These are phyloP conservation scores for Syzygium malaccense DNA, from an alignment of 441 rosid genomes.

Conservation along the genomic window DNA sequence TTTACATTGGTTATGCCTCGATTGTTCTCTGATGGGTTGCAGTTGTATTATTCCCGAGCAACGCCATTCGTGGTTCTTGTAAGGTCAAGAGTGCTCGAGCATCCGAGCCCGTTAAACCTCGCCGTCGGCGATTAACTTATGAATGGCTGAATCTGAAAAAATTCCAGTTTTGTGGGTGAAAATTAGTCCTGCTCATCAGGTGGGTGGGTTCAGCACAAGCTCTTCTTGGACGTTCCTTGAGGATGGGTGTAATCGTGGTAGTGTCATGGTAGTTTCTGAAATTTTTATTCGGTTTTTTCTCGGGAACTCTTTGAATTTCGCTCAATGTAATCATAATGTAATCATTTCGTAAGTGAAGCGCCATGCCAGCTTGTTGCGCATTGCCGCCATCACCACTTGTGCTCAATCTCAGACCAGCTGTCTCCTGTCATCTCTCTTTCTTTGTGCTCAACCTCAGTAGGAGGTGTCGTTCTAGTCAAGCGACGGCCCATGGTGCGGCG, in stretches of 20 bases:
- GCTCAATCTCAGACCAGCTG: background rate
- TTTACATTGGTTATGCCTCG: background rate
- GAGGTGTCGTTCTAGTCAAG: background rate
- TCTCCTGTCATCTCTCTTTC: background rate
- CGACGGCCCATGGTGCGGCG: accelerated
- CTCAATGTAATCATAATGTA: background rate
- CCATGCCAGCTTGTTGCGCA: background rate
- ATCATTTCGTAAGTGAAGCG: background rate
- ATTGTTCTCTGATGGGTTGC: background rate
- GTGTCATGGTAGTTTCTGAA: background rate
- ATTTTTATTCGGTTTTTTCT: background rate
- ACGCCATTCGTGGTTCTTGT: background rate
- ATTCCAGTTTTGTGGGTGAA: background rate
- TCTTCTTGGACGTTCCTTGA: background rate
- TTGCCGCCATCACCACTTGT: background rate
- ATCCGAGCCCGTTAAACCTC: background rate
- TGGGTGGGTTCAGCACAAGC: background rate
- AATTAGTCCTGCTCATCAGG: background rate
- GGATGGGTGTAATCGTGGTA: background rate
- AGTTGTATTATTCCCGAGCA: background rate
- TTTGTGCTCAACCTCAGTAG: background rate
- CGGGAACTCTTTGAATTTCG: background rate
- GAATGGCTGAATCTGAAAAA: background rate
- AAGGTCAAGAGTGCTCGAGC: background rate
- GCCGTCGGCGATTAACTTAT: background rate